Base-by-base conservation (phyloP, 345 rosid species). In the Moringa oleifera region DNA sequence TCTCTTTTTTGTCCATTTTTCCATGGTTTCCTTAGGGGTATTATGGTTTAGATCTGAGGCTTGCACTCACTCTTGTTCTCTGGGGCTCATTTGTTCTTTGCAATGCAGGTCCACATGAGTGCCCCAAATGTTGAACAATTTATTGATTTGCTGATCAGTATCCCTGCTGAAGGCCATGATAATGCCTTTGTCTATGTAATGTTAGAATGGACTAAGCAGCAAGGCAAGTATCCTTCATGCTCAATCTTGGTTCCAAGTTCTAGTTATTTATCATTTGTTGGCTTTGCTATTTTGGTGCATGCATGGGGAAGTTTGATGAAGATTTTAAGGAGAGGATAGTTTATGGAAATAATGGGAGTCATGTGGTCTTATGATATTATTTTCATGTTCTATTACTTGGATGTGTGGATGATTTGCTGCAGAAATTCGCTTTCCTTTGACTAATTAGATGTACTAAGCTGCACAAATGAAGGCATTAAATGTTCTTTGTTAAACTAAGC, bases 151-250 rank as follows among this genome's bases (percentile, higher is more conserved):
- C 86, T 92, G 63, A 71, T 79, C 69, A 71, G 69, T 60, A 71
- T 89, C 59, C 93, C 97, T 13, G 83, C 86, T 51, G 77, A 66
- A 69, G 87, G 87, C 74, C 76, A 74, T 65, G 77, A 65, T 62
- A 92, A 85, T 75, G 81, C 95, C 24, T 83, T 92, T 61, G 71
- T 65, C 19, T 92, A 85, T 77, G 73, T 92, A 36, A 85, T 89
- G 91, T 85, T 90, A 57, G 98, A 92, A 76, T 92, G 98, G 98
- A 84, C 85, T 55, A 84, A 78, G 72, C 85, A 80, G 68, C 98
- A 89, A 84, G 97, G 98, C 80, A 73, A 79, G 81, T 65, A 57
- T 69, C 46, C 58, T 0, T 55, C 18, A 25, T 58, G 52, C 57
- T 4, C 47, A 41, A 5, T 41, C 47, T 11, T 41, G 17, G 47